phyloP scores from a whole-genome alignment of 306 rosid species.

The Prunus persica region DNA sequence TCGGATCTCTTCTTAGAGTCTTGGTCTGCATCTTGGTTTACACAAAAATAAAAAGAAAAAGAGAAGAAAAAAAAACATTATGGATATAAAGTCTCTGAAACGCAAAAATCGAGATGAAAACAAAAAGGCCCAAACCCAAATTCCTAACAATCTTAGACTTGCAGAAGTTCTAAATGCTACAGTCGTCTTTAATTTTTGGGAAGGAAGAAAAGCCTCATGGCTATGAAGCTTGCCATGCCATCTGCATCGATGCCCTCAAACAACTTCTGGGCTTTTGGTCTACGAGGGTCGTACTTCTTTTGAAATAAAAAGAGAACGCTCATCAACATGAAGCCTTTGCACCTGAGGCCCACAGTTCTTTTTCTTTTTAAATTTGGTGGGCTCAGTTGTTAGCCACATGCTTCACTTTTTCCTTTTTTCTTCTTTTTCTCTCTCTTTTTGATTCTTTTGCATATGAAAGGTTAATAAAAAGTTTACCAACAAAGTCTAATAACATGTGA shows the following conservation, averaged over 20 bases:
- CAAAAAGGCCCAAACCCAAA: constrained; percentile 5
- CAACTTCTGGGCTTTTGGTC: background rate
- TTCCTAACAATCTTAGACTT: background rate
- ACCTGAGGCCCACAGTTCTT: too few species aligned
- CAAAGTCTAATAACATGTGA: too few species aligned
- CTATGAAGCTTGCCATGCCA: background rate
- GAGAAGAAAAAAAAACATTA: too few species aligned
- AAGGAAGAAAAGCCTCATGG: background rate
- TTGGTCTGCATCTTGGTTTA: background rate
- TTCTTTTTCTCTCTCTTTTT: background rate
- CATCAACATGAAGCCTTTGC: too few species aligned
- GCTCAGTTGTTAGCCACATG: background rate
- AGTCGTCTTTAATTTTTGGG: background rate
- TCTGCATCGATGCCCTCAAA: background rate
- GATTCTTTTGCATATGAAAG: background rate
- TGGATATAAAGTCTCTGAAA: background rate
- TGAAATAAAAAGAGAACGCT: too few species aligned
- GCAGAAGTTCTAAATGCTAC: background rate
- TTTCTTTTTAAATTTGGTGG: too few species aligned
- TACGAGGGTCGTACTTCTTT: too few species aligned
- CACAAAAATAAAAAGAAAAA: too few species aligned
- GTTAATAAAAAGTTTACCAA: too few species aligned
- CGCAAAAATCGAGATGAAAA: background rate
- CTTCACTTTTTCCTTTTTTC: background rate
- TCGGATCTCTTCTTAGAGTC: background rate